A percentile compares a stretch with the other conserved stretches of the same genome.
Conservation (phyloP, 345 rosid species). For the Populus deltoides region DNA sequence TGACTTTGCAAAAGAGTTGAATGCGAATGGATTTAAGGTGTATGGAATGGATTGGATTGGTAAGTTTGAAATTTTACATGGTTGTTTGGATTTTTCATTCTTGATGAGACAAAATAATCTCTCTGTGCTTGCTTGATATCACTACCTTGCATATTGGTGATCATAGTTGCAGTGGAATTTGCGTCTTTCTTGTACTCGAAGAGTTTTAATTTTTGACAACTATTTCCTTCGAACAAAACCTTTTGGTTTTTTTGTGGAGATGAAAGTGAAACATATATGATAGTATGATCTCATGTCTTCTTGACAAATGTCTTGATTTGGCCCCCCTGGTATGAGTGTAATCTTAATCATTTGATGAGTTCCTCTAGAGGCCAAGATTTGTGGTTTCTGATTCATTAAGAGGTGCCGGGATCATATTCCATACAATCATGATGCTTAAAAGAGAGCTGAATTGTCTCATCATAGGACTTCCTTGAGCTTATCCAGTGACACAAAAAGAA, state of each 20-base stretch:
- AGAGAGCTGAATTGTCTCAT: neutral
- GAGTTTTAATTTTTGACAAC: neutral
- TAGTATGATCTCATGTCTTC: neutral
- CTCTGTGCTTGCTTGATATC: neutral
- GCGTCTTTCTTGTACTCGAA: neutral
- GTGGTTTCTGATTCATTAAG: neutral
- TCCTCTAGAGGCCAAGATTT: neutral
- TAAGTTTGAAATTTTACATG: slow-evolving; percentile 13
- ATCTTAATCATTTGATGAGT: neutral
- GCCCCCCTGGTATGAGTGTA: neutral
- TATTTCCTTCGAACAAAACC: neutral
- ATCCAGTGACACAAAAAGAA: neutral
- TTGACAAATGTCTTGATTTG: neutral
- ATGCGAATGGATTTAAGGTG: slow-evolving; percentile 26
- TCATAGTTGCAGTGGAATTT: too few relatives aligned
- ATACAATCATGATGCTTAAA: neutral
- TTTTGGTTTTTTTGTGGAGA: neutral
- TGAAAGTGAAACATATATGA: neutral
- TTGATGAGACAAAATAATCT: neutral
- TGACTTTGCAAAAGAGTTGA: slow-evolving; percentile 27
- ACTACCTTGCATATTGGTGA: neutral
- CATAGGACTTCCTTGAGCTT: neutral
- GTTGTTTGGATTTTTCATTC: neutral
- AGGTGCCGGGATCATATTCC: neutral
- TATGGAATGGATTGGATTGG: slow-evolving; percentile 40